Evolutionary conservation across 768 basidiomycete species (phyloP), one percentile per base, ranked within the genome.

Genomic region (Boletus rubescentipes): DNA sequence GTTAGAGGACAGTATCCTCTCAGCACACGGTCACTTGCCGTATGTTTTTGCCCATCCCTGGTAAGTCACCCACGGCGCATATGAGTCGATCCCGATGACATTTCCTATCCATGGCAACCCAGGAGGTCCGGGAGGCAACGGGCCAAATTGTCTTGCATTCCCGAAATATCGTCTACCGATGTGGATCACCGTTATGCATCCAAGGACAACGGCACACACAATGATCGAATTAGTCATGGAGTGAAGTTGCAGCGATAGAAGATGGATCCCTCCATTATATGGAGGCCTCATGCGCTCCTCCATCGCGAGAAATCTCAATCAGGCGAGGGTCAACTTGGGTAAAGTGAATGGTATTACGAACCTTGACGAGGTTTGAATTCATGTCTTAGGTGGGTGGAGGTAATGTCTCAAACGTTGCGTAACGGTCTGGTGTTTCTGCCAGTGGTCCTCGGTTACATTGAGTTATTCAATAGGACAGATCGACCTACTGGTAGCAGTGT

Each of bases 11-110:
- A 73, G 31, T 21, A 26, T 12, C 3, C 5, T 29, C 43, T 15
- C 37, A 4, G 16, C n/a, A 18, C 5, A n/a, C 23, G 20, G 14
- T 10, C 18, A 36, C 44, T 51, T 38, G 35, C 76, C 70, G 34
- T 73, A 71, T 51, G 62, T 61, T 48, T 67, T 62, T 40, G 61
- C 60, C 75, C 76, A 77, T 30, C 69, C 58, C 14, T 65, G 55
- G 57, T 74, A 77, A 5, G 65, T 50, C 21, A 42, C 8, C 49
- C 21, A 42, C n/a, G 49, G 49, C 1, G 49, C 49, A 12, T 21
- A 41, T n/a, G 38, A 14, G 16, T 49, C 31, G 15, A 49, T 40
- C 34, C 49, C 49, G 12, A 8, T 41, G 20, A 49, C 31, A 18
- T 49, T 49, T 23, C 49, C 49, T 9, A 49, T 10, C 49, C 49